Percentiles rank a stretch among this genome's conserved stretches.
Evolutionary conservation across 106 monocot genomes (phyloP).

Genomic region (Dactylorhiza incarnata): DNA sequence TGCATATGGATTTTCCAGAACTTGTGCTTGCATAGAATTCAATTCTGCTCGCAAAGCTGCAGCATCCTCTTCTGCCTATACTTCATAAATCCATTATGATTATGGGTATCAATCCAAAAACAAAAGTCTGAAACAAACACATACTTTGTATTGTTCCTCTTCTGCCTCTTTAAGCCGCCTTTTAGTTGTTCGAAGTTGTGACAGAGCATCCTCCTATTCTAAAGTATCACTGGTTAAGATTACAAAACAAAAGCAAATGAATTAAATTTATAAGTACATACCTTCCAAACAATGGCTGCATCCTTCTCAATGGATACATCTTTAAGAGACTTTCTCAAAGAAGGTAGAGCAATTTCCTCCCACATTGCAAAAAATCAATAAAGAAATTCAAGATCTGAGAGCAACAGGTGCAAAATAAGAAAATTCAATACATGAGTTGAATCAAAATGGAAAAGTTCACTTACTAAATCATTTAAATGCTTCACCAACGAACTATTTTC

Average conservation of each 20-base stretch:
- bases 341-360: conserved; percentile 66
- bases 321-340: conserved; percentile 70
- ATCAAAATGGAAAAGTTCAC: conserved; percentile 6
- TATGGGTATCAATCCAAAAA: not conserved
- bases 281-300: conserved; percentile 88
- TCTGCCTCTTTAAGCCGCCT: conserved; percentile 91
- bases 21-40: conserved; percentile 72
- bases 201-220: conserved; percentile 80
- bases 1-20: conserved; percentile 32
- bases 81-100: conserved; percentile 9
- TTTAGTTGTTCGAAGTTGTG: conserved; percentile 72
- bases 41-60: conserved; percentile 91
- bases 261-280: conserved; percentile 11
- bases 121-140: conserved; percentile 4
- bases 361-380: conserved; percentile 15
- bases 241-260: not conserved
- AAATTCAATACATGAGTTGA: not conserved
- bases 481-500: conserved; percentile 56
- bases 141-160: conserved; percentile 94
- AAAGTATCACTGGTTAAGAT: conserved; percentile 7
- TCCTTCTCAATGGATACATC: conserved; percentile 85
- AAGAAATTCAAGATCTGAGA: not conserved
- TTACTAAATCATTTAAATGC: conserved; percentile 65
- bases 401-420: not conserved
- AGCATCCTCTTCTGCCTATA: conserved; percentile 96